phyloP scores from a whole-genome alignment of 2,329 filamentous ascomycete genomes.

The Epichloe sibirici region DNA sequence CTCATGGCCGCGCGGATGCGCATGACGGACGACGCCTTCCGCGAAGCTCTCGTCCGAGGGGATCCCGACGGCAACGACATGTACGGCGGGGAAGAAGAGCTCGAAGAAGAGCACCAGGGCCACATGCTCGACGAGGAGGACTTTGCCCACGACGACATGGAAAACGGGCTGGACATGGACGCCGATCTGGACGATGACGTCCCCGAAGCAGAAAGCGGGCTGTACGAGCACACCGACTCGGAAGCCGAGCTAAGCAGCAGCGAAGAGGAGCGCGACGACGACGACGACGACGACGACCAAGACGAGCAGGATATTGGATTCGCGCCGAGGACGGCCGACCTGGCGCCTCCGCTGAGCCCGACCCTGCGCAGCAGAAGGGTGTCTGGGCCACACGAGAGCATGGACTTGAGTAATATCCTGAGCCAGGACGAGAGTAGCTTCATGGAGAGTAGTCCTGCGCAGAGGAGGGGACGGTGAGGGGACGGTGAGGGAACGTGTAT shows the following conservation, averaged over 20 bases:
- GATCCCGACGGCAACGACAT: slow-evolving; percentile 34
- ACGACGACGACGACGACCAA: slow-evolving; percentile 11
- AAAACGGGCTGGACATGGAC: slow-evolving; percentile 38
- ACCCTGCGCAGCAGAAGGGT: slow-evolving; percentile 19
- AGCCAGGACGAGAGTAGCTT: slow-evolving; percentile 47
- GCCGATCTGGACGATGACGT: slow-evolving; percentile 62
- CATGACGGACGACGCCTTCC: slow-evolving; percentile 49
- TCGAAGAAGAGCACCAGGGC: slow-evolving; percentile 42
- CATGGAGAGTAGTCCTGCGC: slow-evolving; percentile 39
- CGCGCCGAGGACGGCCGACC: slow-evolving; percentile 22
- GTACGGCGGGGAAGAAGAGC: slow-evolving; percentile 41
- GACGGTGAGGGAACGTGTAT: too few relatives aligned
- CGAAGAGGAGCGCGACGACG: slow-evolving; percentile 17
- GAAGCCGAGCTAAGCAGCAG: slow-evolving; percentile 50
- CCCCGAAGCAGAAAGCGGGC: slow-evolving; percentile 49
- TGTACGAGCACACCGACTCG: slow-evolving; percentile 69
- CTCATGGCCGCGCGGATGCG: slow-evolving; percentile 39
- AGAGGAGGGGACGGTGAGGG: slow-evolving; percentile 2
- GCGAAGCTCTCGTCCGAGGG: slow-evolving; percentile 42
- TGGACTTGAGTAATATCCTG: slow-evolving; percentile 45
- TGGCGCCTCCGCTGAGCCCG: slow-evolving; percentile 25
- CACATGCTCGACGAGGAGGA: slow-evolving; percentile 54
- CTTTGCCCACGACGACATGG: slow-evolving; percentile 26
- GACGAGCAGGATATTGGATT: slow-evolving; percentile 24
- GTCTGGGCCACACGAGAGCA: slow-evolving; percentile 29